Percentiles rank a stretch among this genome's conserved stretches.
These are phyloP conservation scores for Starmerella tilneyi DNA, from an alignment of 805 yeast genomes.

Conservation along the genomic window DNA sequence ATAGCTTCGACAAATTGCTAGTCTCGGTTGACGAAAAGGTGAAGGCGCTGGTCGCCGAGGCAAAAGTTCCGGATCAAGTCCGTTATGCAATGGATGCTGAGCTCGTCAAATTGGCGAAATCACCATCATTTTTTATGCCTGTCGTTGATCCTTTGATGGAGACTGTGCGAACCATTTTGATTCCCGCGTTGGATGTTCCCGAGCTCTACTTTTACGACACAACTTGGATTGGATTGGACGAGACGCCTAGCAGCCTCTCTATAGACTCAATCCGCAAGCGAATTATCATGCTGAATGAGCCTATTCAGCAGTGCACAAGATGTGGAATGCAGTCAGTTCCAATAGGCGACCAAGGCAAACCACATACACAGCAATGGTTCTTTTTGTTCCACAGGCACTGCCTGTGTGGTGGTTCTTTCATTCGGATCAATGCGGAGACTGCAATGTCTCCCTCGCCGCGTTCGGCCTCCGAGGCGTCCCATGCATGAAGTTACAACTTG, in stretches of 20 bases:
- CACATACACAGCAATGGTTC: constrained; percentile 38
- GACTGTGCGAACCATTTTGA: background rate
- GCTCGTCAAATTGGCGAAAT: constrained; percentile 39
- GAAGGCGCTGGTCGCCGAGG: constrained; percentile 19
- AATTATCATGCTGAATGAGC: constrained; percentile 32
- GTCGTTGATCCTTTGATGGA: constrained; percentile 31
- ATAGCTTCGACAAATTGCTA: constrained; percentile 22
- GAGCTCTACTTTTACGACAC: constrained; percentile 55
- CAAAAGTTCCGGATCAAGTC: constrained; percentile 13
- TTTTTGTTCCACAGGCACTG: constrained; percentile 63
- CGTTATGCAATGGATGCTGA: constrained; percentile 21
- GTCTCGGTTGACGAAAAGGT: constrained; percentile 20
- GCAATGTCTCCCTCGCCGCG: background rate
- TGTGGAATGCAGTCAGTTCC: constrained; percentile 42
- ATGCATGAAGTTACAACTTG: background rate
- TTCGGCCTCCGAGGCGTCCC: background rate
- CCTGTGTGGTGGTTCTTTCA: constrained; percentile 70
- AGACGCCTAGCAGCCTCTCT: constrained; percentile 12
- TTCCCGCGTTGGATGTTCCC: constrained; percentile 35
- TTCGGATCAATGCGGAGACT: constrained; percentile 1
- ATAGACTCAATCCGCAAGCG: constrained; percentile 34
- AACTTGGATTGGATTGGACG: constrained; percentile 47
- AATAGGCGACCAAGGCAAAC: constrained; percentile 32
- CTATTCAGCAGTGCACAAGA: constrained; percentile 40
- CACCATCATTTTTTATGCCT: constrained; percentile 39